Conservation (phyloP, 371 early-diverging fungal species). For the Thermomucor indicae-seudaticae region DNA sequence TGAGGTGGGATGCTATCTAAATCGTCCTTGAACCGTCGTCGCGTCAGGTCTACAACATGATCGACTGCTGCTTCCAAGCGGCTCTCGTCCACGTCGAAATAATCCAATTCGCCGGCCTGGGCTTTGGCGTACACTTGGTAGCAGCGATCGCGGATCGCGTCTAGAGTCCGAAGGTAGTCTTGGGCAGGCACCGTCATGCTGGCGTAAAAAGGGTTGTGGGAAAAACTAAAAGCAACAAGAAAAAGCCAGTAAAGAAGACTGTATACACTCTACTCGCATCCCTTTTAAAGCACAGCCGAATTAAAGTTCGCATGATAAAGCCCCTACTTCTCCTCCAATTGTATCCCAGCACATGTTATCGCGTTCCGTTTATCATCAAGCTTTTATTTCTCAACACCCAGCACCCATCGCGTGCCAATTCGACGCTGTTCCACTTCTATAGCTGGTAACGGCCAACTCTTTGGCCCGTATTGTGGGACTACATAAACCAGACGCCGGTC, state of each 20-base stretch:
- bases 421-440: slow-evolving; percentile 66
- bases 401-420: slow-evolving; percentile 64
- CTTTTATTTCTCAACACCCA: too few species aligned
- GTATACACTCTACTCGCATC: too few species aligned
- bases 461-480: slow-evolving; percentile 72
- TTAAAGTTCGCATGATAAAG: too few species aligned
- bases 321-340: too few species aligned
- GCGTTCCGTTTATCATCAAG: too few species aligned
- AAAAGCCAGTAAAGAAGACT: too few species aligned
- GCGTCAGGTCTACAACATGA: slow-evolving; percentile 61
- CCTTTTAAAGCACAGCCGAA: too few species aligned
- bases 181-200: slow-evolving; percentile 30
- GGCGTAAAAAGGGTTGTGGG: too few species aligned
- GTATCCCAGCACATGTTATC: too few species aligned
- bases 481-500: slow-evolving; percentile 68
- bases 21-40: slow-evolving; percentile 67
- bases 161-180: slow-evolving; percentile 68
- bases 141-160: slow-evolving; percentile 77
- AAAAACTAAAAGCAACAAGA: too few species aligned
- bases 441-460: slow-evolving; percentile 71
- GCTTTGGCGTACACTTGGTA: slow-evolving; percentile 61
- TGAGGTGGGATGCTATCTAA: slow-evolving; percentile 76
- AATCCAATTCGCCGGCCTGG: slow-evolving; percentile 38
- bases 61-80: slow-evolving; percentile 65
- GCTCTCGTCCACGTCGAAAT: slow-evolving; percentile 67